These are phyloP conservation scores for Blastobotrys serpentis DNA, from an alignment of 1,139 yeast species.

Conservation along the genomic window DNA sequence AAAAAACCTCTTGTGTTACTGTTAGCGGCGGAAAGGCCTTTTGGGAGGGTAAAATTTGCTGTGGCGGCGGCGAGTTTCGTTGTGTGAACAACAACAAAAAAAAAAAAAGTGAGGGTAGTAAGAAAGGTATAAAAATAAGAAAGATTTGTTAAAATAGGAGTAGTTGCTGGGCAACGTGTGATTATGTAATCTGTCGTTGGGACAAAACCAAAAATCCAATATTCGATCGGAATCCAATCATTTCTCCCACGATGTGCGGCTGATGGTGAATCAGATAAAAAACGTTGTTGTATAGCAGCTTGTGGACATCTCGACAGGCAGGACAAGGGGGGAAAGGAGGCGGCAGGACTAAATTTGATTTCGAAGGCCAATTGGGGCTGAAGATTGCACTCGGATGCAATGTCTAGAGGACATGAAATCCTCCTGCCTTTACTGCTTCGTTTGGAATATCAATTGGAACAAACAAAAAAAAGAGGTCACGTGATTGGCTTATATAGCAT, in stretches of 20 bases:
- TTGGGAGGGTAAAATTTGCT: slow-evolving; percentile 5
- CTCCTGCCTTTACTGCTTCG: too few relatives aligned
- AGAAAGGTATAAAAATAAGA: neutral
- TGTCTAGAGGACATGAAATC: too few relatives aligned
- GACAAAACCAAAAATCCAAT: neutral
- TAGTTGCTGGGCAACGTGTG: neutral
- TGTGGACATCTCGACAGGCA: too few relatives aligned
- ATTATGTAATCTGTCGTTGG: neutral
- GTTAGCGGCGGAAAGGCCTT: neutral
- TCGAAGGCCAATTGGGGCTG: too few relatives aligned
- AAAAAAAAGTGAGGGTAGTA: slow-evolving; percentile 5
- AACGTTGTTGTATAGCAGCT: too few relatives aligned
- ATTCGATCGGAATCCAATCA: neutral
- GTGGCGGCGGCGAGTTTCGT: slow-evolving; percentile 2
- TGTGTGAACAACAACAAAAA: slow-evolving; percentile 8
- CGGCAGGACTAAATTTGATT: too few relatives aligned
- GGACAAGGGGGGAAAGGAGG: too few relatives aligned
- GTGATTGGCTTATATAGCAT: too few relatives aligned
- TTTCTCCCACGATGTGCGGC: neutral
- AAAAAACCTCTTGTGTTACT: neutral
- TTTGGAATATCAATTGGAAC: too few relatives aligned
- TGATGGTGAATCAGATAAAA: too few relatives aligned
- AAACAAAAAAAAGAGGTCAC: too few relatives aligned
- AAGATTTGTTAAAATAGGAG: neutral
- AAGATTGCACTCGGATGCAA: too few relatives aligned